Base-by-base conservation (phyloP, 495 filamentous ascomycete species). In the Polyplosphaeria fusca region DNA sequence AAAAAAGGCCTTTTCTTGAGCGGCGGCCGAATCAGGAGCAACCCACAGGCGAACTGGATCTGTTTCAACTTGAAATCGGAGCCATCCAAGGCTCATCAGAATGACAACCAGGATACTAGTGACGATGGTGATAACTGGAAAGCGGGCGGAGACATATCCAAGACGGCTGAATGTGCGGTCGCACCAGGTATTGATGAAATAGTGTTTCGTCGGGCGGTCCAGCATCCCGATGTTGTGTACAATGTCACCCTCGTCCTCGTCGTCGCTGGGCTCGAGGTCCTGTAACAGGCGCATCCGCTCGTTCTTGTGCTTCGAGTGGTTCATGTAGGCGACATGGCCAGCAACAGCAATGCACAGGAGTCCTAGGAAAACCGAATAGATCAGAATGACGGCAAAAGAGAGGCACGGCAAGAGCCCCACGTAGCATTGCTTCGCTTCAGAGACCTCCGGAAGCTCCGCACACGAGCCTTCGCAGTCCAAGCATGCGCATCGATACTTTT, bases 31-130 rank as follows among this genome's bases (percentile, higher is more conserved):
- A 12, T 87, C 86, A 11, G 93, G 94, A 63, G 90, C 91, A 13
- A 98, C 94, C 93, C 93, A 98, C 40, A 98, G 71, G 26, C 88
- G 83, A 11, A 93, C 94, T 0, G 93, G 93, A 54, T 96, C 86
- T 18, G 78, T 87, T 68, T 97, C 94, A 51, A 98, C 77, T 1
- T 83, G 76, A 61, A 97, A 97, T 38, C 81, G 82, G 27, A 91
- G 70, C 89, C 90, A 95, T 13, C 93, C 93, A 28, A 90, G 60
- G 64, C 90, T 95, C 54, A 98, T 71, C 3, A 95, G 58, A 2
- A 74, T 74, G 12, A 95, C 88, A 19, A 90, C 69, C 35, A 91
- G 16, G 13, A 94, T 58, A 58, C 86, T 89, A 25, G 76, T 71
- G 16, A 71, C 64, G 53, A 96, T 95, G 5, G 92, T 96, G 58